Conservation (phyloP, 139 green algal species). For the Coelastrella sp. region DNA sequence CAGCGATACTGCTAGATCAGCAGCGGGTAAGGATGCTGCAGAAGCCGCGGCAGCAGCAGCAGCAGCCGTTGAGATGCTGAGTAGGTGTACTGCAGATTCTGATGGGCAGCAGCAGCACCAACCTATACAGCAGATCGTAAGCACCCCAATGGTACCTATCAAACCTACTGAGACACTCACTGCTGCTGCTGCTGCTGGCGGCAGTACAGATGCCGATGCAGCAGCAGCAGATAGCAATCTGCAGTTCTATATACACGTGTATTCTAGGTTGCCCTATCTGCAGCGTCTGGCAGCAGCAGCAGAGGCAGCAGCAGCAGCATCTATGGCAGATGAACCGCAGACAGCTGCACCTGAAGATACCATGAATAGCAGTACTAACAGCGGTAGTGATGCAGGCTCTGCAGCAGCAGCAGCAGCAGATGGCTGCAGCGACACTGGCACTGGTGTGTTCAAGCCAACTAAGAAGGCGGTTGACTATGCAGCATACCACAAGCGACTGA, state of each 20-base stretch:
- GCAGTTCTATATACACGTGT: conserved; percentile 3
- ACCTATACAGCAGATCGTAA: not conserved
- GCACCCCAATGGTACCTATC: not conserved
- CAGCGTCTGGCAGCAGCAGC: not conserved
- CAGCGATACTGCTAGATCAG: not conserved
- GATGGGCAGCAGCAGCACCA: too few species aligned
- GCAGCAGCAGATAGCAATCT: not conserved
- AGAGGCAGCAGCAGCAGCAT: not conserved
- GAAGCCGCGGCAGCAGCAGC: conserved; percentile 20
- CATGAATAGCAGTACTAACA: not conserved
- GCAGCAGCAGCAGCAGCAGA: not conserved
- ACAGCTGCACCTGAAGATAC: not conserved
- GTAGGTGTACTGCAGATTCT: not conserved
- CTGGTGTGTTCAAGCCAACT: not conserved
- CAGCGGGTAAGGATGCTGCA: not conserved
- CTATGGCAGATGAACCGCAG: too few species aligned
- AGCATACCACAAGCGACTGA: conserved; percentile 13
- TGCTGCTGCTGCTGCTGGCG: not conserved
- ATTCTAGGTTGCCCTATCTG: not conserved
- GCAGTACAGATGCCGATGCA: not conserved
- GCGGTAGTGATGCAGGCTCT: not conserved
- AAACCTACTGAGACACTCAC: not conserved
- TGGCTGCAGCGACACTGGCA: too few species aligned
- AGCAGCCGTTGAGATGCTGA: not conserved
- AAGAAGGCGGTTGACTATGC: not conserved